Evolutionary conservation across 768 basidiomycete species (phyloP).

Genomic region (Leccinum subgranulosum): DNA sequence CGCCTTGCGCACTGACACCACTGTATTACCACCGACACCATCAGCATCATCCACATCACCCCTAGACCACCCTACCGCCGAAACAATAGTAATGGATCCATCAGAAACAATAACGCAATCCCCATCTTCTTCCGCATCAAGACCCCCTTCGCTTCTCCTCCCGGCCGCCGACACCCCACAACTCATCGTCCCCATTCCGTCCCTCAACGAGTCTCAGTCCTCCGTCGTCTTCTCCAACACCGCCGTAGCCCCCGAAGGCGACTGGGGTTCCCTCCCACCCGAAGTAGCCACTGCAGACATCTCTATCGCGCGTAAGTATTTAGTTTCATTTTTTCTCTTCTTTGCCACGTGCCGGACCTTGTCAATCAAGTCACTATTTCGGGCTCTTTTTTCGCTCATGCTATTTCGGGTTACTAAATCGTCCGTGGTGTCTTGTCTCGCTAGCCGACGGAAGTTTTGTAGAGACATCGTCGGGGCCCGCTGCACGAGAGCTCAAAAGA

Average conservation of each 20-base stretch:
- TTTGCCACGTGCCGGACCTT: conserved; percentile 8
- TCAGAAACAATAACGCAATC: conserved; percentile 16
- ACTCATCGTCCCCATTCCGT: conserved; percentile 38
- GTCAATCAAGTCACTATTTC: background rate
- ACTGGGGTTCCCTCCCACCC: conserved; percentile 42
- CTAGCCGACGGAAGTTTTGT: conserved; percentile 74
- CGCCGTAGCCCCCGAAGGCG: conserved; percentile 30
- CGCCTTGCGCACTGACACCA: conserved; percentile 15
- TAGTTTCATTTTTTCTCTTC: conserved; percentile 6
- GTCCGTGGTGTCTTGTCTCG: background rate
- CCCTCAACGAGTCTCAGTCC: conserved; percentile 38
- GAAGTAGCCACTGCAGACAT: conserved; percentile 58
- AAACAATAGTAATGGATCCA: conserved; percentile 15
- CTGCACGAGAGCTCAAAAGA: conserved; percentile 74
- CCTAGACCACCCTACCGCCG: conserved; percentile 24
- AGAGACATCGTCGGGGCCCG: conserved; percentile 74
- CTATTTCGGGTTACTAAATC: conserved; percentile 1
- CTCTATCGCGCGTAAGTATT: conserved; percentile 53
- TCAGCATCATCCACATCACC: conserved; percentile 10
- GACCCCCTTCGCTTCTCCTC: conserved; percentile 19
- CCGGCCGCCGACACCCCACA: conserved; percentile 20
- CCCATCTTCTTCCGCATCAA: conserved; percentile 12
- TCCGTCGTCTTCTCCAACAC: conserved; percentile 47
- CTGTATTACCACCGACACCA: conserved; percentile 24
- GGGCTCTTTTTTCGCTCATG: background rate